Evolutionary conservation across 441 rosid genomes (phyloP), one percentile per base, ranked within the genome.

Genomic region (Iberis amara): DNA sequence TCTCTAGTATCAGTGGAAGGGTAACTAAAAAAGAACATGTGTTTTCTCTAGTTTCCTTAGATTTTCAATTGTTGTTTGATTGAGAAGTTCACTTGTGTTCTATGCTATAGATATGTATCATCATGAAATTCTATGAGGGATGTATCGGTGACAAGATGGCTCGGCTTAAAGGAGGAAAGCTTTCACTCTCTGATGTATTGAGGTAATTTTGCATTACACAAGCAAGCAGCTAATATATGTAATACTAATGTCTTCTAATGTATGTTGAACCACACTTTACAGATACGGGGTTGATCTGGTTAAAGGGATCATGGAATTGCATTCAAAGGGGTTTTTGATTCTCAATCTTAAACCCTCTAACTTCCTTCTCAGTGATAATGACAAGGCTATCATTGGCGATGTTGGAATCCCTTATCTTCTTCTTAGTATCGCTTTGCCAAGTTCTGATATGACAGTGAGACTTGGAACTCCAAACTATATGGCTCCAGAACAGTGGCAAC

Each of bases 401-500:
- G 60, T 81, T 31, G 98, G 96, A 21, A 76, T 85, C 64, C 90
- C 96, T 45, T 79, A 69, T 73, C 66, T 81, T 21, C 79, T 85
- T 50, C 78, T 74, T 11, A 86, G 85, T 63, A 73, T 83, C 72
- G 80, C 89, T 56, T 57, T 75, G 61, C 74, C 78, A 49, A 76
- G 72, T 64, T 67, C 90, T 39, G 86, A 81, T 72, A 69, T 77
- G 79, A 65, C 70, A 54, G 61, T 57, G 61, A 73, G 84, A 65
- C 82, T 79, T 70, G 98, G 98, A 54, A 80, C 88, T 35, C 92
- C 96, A 12, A 87, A 83, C 70, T 87, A 87, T 67, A 87, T 90
- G 98, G 90, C 96, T 69, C 98, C 98, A 45, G 96, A 87, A 64
- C 98, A 87, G 57, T 87, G 95, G 98, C 76, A 83, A 68, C 89